Base-by-base conservation (phyloP, 2,329 filamentous ascomycete genomes). In the Pseudocercospora macadamiae region DNA sequence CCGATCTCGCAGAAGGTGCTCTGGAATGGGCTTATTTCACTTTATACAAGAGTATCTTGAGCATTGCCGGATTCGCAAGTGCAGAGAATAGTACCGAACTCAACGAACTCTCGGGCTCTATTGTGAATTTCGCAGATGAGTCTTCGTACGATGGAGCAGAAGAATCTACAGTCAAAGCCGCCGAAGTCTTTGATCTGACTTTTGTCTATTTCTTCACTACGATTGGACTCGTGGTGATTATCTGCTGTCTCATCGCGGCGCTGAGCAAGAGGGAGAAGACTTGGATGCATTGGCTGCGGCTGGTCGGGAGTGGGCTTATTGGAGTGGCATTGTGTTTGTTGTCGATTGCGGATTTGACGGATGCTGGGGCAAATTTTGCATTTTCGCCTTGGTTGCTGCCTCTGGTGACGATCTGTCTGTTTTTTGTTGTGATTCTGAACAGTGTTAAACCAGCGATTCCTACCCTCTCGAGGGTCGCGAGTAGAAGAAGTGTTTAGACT, bases 141-240 rank as follows among this genome's bases (percentile, higher is more conserved):
- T 36, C 54, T 23, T 9, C 28, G n/a, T n/a, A n/a, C n/a, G n/a
- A n/a, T n/a, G n/a, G n/a, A n/a, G n/a, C n/a, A n/a, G n/a, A n/a
- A 26, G 23, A 47, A 21, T 12, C 19, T 47, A 3, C 23, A 34
- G 39, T 39, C 5, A 14, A 16, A 51, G 14, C 48, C 1, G 30
- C 48, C 6, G 51, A 37, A 30, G 59, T 65, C 4, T 62, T 63
- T 45, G 62, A 70, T 12, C 54, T 76, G 16, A 70, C 73, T 1
- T 64, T 65, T 32, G 42, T 63, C 1, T 71, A 68, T 45, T 66
- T 71, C 23, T 71, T 70, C 54, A 60, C 71, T 10, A 51, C 68
- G n/a, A 64, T 70, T 53, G 68, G 67, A 2, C 64, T 65, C 2
- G 65, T 70, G 1, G 37, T 68, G 2, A 64, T 74, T 19, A 63